A percentile compares a stretch with the other conserved stretches of the same genome.
These are phyloP conservation scores for Bacidia rubella DNA, from an alignment of 495 filamentous ascomycete species.

Conservation along the genomic window DNA sequence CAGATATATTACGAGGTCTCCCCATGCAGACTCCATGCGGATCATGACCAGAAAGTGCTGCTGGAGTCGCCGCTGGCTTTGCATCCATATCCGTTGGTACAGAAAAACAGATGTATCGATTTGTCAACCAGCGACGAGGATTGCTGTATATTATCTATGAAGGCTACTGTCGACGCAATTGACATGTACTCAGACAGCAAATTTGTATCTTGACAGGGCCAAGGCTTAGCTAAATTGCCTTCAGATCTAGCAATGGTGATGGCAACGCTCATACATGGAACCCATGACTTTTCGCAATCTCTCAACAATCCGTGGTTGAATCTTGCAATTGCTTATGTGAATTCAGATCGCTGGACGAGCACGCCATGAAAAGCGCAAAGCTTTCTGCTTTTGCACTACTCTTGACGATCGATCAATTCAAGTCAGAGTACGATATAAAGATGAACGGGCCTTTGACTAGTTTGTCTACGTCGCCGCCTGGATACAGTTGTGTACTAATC, in stretches of 20 bases:
- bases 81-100: conserved; percentile 31
- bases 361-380: not conserved
- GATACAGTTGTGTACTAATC: not conserved
- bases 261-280: not conserved
- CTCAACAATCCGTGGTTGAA: not conserved
- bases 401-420: not conserved
- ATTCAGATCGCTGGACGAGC: conserved; percentile 1
- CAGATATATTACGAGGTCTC: not conserved
- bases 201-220: not conserved
- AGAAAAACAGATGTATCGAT: conserved; percentile 35
- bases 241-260: conserved; percentile 2
- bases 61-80: conserved; percentile 32
- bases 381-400: not conserved
- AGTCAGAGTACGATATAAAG: not conserved
- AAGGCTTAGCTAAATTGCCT: conserved; percentile 2
- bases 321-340: conserved; percentile 3
- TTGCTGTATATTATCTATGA: conserved; percentile 32
- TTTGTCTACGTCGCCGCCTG: not conserved
- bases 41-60: conserved; percentile 37
- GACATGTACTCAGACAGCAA: not conserved
- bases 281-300: not conserved
- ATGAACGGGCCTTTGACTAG: not conserved
- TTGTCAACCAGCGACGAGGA: conserved; percentile 25
- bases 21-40: conserved; percentile 26
- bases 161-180: conserved; percentile 19